A percentile compares a stretch with the other conserved stretches of the same genome.
Conservation (phyloP, 129 eudicot genomes). For the Flaveria trinervia region DNA sequence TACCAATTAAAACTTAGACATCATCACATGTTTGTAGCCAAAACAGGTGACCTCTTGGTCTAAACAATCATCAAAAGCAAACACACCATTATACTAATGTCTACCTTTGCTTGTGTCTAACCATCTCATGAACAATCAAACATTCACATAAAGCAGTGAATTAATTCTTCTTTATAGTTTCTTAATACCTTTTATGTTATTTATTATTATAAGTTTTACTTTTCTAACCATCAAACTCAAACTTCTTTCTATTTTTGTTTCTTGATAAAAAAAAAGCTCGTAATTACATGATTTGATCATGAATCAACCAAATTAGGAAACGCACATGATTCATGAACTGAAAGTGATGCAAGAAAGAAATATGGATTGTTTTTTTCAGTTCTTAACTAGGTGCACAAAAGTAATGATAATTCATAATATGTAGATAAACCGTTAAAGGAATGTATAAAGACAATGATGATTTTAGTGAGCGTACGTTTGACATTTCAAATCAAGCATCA, state of each 20-base stretch:
- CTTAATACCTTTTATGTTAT: background rate
- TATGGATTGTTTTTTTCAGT: too few relatives aligned
- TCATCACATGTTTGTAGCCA: constrained; percentile 47
- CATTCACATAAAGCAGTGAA: constrained; percentile 20
- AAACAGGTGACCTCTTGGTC: constrained; percentile 44
- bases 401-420: background rate
- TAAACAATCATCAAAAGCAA: constrained; percentile 52
- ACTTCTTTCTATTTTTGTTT: background rate
- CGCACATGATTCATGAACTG: too few relatives aligned
- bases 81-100: constrained; percentile 42
- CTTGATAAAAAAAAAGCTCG: background rate
- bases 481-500: constrained; percentile 13
- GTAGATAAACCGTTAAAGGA: background rate
- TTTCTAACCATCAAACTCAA: background rate
- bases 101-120: constrained; percentile 42
- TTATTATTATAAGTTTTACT: background rate
- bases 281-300: background rate
- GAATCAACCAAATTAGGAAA: too few relatives aligned
- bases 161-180: background rate
- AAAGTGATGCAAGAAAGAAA: too few relatives aligned
- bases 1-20: constrained; percentile 34
- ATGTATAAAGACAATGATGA: background rate
- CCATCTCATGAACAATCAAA: constrained; percentile 21
- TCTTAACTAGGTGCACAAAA: too few relatives aligned
- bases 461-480: constrained; percentile 4